phyloP scores from a whole-genome alignment of 2,329 filamentous ascomycete species.

The Microdochium trichocladiopsis region DNA sequence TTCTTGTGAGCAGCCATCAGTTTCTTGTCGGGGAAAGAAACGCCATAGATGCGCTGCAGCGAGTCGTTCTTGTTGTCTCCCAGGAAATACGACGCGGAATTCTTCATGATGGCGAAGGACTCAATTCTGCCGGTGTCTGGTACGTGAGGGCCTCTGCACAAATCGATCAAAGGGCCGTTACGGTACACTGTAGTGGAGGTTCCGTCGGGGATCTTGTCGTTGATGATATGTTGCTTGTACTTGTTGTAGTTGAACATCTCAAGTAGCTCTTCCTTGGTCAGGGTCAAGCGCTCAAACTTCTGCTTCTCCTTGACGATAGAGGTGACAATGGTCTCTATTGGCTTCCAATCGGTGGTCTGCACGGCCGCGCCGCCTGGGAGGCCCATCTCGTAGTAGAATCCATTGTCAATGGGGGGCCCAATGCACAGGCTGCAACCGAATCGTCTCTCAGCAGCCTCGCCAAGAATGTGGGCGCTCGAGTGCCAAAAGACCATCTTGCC shows the following conservation, averaged over 20 bases:
- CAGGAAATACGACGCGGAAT: constrained; percentile 75
- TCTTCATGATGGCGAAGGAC: constrained; percentile 87
- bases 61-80: constrained; percentile 92
- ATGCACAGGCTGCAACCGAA: constrained; percentile 92
- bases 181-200: constrained; percentile 91
- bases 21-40: constrained; percentile 95
- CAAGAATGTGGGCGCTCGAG: constrained; percentile 90
- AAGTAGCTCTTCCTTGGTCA: constrained; percentile 84
- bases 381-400: constrained; percentile 98
- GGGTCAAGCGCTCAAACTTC: constrained; percentile 80
- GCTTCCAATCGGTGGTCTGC: constrained; percentile 72
- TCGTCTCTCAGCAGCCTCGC: constrained; percentile 83
- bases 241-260: constrained; percentile 98
- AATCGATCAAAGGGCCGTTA: constrained; percentile 87
- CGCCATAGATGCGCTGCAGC: constrained; percentile 91
- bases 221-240: constrained; percentile 97
- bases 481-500: constrained; percentile 98
- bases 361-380: constrained; percentile 65
- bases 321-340: constrained; percentile 71
- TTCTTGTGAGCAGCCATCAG: constrained; percentile 87
- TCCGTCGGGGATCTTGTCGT: constrained; percentile 82
- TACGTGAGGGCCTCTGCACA: constrained; percentile 92
- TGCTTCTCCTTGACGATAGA: constrained; percentile 96
- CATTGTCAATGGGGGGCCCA: constrained; percentile 83
- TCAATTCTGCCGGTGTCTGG: constrained; percentile 91